Evolutionary conservation across 495 filamentous ascomycete genomes (phyloP), one percentile per base, ranked within the genome.

Genomic region (Xylaria acuta): DNA sequence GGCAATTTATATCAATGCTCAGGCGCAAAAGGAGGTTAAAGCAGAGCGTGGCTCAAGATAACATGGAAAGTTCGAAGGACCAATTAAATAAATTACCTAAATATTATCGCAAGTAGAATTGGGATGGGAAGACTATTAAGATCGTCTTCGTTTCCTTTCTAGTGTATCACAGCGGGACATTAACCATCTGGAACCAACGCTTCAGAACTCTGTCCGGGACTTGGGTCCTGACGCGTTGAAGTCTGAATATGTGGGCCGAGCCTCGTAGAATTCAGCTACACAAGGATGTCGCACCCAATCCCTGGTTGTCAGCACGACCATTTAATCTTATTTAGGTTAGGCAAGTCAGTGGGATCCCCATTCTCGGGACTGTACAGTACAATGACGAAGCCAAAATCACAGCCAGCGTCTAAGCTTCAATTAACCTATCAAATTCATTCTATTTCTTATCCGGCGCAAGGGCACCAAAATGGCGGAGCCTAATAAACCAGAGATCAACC

Each of bases 1-100:
- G 74, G 85, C 83, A 7, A 86, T 86, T 40, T 77, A 82, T 67
- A 81, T 84, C 22, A 82, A 84, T 70, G 82, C 81, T 1, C 75
- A 82, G 43, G 82, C 80, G 40, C 80, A 81, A 40, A 77, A 78
- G 22, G 78, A 82, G 64, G 71, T 72, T 14, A 75, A 80, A 64
- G 79, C 74, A 25, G 78, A 79, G 45, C 79, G 79, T 49, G 75
- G 76, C 12, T 79, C 56, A 43, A 75, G 75, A 68, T 79, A 79
- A 54, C 18, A 20, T 49, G 16, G 43, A n/a, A 22, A 11, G 6
- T 32, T 45, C 3, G 27, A 56, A 65, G 14, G 6, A 5, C 1
- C 20, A 34, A 32, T 38, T 32, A 27, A 49, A n/a, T 7, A 11
- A 49, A n/a, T 20, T 30, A 25, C 41, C 25, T n/a, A 12, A 49